Evolutionary conservation across 805 yeast species (phyloP), one percentile per base, ranked within the genome.

Genomic region (Saturnispora saitoi): DNA sequence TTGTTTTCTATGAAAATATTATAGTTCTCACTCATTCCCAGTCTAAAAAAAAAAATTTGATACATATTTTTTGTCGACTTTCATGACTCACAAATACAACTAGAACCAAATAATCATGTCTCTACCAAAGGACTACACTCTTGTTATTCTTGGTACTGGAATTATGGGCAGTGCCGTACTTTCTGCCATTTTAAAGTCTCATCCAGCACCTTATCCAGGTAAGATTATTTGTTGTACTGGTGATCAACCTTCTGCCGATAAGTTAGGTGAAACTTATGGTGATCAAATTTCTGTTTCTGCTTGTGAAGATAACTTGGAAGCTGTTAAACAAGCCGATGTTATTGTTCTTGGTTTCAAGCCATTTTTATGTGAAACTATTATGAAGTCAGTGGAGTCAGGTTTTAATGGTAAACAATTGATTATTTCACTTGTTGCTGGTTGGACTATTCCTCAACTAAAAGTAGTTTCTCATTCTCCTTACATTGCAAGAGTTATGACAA

Each of bases 401-500:
- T 70, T 88, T 52, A 53, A 51, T n/a, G 56, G 56, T 9, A 47
- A 55, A 11, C 60, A 62, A 43, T 45, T 63, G 40, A 63, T 91
- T 26, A 81, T 91, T 49, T 86, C 96, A 4, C 70, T 93, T 53
- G 79, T 89, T 57, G 98, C 99, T 3, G 99, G 99, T 12, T 85
- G 88, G 77, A 86, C 95, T 15, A 81, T 90, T 52, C 80, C 71
- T 17, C 86, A 85, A 62, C 72, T 89, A 56, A n/a, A 29, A 12
- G 53, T 63, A 17, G 56, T 17, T 19, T 59, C 63, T 1, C 75
- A 78, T 39, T 70, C 86, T 9, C 69, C 73, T 6, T 69, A 72
- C 50, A 80, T 91, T 30, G 86, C 95, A 20, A 77, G 95, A 54
- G 95, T 95, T n/a, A 90, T 95, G 95, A 91, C 99, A 42, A 93